Evolutionary conservation across 2,329 filamentous ascomycete genomes (phyloP).

Genomic region (Tolypocladium tundrense): DNA sequence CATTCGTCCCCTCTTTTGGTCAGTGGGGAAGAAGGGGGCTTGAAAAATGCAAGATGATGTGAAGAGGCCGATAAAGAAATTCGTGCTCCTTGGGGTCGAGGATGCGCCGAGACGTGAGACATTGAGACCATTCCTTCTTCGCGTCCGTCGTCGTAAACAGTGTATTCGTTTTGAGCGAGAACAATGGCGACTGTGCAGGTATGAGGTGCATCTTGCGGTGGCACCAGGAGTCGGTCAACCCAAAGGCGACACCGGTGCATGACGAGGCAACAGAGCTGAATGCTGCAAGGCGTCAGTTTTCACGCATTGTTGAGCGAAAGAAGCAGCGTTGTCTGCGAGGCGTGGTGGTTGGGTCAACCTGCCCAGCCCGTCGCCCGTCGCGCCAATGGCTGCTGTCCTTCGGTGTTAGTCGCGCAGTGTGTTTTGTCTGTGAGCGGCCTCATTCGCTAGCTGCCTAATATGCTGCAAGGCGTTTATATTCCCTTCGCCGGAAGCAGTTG

Average conservation of each 20-base stretch:
- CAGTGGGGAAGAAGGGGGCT: too few relatives aligned
- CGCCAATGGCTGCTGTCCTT: neutral
- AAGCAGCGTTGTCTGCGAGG: neutral
- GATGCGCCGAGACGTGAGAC: neutral
- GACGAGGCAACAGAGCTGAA: neutral
- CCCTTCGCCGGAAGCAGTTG: neutral
- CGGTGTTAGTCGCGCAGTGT: neutral
- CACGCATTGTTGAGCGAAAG: neutral
- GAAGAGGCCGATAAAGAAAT: neutral
- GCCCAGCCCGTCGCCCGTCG: neutral
- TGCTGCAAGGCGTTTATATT: neutral
- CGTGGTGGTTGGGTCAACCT: neutral
- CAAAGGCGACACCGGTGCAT: neutral
- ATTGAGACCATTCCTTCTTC: neutral
- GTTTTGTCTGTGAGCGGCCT: neutral
- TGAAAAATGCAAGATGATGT: neutral
- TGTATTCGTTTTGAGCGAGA: too few relatives aligned
- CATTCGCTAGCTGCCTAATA: neutral
- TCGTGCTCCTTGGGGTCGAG: neutral
- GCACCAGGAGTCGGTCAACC: neutral
- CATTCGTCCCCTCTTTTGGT: neutral
- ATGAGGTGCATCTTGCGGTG: neutral
- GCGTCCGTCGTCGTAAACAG: neutral
- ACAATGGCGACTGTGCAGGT: too few relatives aligned
- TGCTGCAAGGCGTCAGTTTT: neutral